phyloP scores from a whole-genome alignment of 83 land plant genomes.

The Diphasiastrum complanatum region DNA sequence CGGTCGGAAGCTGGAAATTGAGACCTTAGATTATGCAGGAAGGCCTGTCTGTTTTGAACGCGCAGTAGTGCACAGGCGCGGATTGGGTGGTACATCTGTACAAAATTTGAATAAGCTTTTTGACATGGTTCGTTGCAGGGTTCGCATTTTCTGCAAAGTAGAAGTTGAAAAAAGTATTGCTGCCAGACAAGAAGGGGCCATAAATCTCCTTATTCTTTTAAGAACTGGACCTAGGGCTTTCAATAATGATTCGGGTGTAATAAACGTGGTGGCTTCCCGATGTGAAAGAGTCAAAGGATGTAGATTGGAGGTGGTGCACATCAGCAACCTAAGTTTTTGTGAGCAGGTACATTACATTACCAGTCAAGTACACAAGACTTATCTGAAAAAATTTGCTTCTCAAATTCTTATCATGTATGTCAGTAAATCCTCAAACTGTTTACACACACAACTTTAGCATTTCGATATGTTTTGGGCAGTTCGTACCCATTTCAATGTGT shows the following conservation, averaged over 20 bases:
- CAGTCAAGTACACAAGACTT: too few relatives aligned
- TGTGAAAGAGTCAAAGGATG: constrained; percentile 5
- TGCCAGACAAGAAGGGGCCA: background rate
- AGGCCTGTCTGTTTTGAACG: constrained; percentile 5
- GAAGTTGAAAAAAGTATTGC: background rate
- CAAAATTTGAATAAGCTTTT: constrained; percentile 1
- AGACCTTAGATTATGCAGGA: background rate
- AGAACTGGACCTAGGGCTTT: constrained; percentile 1
- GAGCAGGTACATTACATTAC: constrained; percentile 15
- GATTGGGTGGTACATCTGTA: background rate
- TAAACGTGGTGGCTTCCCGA: background rate
- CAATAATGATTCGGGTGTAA: constrained; percentile 2
- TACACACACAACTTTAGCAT: too few relatives aligned
- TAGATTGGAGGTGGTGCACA: background rate
- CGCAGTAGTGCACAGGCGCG: constrained; percentile 3
- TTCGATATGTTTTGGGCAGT: too few relatives aligned
- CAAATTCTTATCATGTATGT: too few relatives aligned
- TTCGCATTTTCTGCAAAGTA: background rate
- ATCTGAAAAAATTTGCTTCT: too few relatives aligned
- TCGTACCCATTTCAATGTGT: too few relatives aligned
- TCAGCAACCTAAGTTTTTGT: constrained; percentile 2
- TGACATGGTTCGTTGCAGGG: constrained; percentile 7
- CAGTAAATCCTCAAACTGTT: too few relatives aligned
- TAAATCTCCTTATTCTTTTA: background rate
- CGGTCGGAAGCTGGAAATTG: background rate